Base-by-base conservation (phyloP, 805 yeast species). In the Metschnikowia arizonensis region DNA sequence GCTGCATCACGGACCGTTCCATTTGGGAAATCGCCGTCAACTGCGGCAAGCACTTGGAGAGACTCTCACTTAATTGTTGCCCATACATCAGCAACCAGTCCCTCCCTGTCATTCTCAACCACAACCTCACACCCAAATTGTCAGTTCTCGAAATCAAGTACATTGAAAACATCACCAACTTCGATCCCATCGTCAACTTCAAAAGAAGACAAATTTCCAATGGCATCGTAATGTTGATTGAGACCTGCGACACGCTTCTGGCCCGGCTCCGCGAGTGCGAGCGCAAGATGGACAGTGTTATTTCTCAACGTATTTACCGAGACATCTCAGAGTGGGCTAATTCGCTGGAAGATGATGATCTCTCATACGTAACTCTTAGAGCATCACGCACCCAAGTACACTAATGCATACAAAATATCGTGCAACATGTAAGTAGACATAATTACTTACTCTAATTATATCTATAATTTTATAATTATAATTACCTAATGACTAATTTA, bases 51-150 rank as follows among this genome's bases (percentile, higher is more conserved):
- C 56, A 66, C 4, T 56, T 90, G 3, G 80, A 79, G 54, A 70
- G 96, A 42, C 66, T 89, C 17, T 84, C 95, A 6, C 61, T 89
- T 42, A 89, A 89, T 62, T 80, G 82, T 55, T 89, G 97, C 60
- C 68, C 73, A 25, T 57, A 62, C 19, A 59, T 86, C 29, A 76
- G 86, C 14, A 73, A 85, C 57, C 73, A 73, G 42, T 76, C 83
- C 2, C 57, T 85, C 3, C 87, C 88, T 3, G 63, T 70, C 31
- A 62, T 71, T 1, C 55, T 78, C 41, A 42, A 49, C 21, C 63
- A 59, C 32, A 46, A 77, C 78, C 46, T 52, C 45, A 49, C 57
- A 38, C 51, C 49, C 10, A 72, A 73, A 36, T 62, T 90, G 41
- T 72, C 82, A 1, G 96, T 90, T 2, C 69, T 90, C 34, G 97